These are phyloP conservation scores for Alternaria rosae DNA, from an alignment of 2,329 filamentous ascomycete genomes.

Conservation along the genomic window DNA sequence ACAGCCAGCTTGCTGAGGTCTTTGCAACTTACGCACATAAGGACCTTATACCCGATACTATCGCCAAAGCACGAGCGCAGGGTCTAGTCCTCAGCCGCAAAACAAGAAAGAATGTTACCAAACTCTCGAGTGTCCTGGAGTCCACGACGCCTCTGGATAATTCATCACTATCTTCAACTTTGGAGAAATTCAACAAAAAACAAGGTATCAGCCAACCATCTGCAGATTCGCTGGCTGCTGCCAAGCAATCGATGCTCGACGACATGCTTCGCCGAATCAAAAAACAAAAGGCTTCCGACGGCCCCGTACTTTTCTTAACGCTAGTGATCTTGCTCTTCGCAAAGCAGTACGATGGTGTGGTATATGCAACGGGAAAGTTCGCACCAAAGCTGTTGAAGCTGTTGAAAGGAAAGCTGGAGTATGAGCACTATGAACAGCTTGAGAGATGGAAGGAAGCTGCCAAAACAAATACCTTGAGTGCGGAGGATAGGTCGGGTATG, in stretches of 20 bases:
- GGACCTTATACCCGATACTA: constrained; percentile 44
- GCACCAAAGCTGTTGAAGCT: constrained; percentile 51
- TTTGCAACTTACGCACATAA: constrained; percentile 39
- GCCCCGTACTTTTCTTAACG: constrained; percentile 48
- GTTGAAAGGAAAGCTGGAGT: constrained; percentile 33
- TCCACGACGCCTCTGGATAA: constrained; percentile 19
- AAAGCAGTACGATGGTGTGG: constrained; percentile 37
- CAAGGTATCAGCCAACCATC: constrained; percentile 29
- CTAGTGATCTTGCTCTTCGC: constrained; percentile 46
- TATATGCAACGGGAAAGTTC: constrained; percentile 53
- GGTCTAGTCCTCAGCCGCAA: constrained; percentile 41
- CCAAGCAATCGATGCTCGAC: constrained; percentile 36
- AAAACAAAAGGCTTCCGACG: constrained; percentile 45
- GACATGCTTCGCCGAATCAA: constrained; percentile 47
- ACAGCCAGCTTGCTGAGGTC: constrained; percentile 44
- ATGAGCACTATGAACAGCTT: constrained; percentile 38
- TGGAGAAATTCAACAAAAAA: constrained; percentile 48
- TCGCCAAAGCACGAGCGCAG: constrained; percentile 42
- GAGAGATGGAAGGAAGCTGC: constrained; percentile 50
- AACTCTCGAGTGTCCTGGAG: constrained; percentile 34
- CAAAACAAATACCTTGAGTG: constrained; percentile 40
- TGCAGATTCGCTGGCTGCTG: constrained; percentile 10
- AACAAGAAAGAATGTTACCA: constrained; percentile 41
- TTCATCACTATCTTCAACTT: constrained; percentile 11
- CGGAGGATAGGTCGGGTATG: constrained; percentile 46